Evolutionary conservation across 148 eudicot species (phyloP), one percentile per base, ranked within the genome.

Genomic region (Pouteria glomerata): DNA sequence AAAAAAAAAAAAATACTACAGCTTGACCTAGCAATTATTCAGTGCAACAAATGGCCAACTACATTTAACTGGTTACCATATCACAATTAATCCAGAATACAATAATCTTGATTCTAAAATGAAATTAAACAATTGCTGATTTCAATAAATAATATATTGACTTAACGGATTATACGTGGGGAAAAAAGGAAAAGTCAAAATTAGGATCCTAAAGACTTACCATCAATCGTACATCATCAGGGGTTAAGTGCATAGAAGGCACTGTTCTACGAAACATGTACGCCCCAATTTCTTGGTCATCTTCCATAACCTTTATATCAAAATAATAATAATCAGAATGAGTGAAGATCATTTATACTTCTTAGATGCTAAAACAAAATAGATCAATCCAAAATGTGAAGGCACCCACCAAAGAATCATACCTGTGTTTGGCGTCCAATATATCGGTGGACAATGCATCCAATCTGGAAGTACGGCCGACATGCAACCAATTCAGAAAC

Each of bases 371-470:
- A 18, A 62, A 63, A 60, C 13, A 24, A 29, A 59, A 57, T 14
- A 27, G 66, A 41, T 2, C 11, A 45, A 16, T 44, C 55, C 55
- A 39, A 50, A 30, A 72, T 57, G 34, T 23, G 8, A 50, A 75
- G 44, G 62, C 30, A 63, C 24, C 10, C 56, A 66, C 39, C 24
- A 53, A 59, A 47, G 51, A 77, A 59, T 56, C 75, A 50, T 80
- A 95, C 98, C 82, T 95, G 99, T 34, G 99, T 95, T 67, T 95
- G 99, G 26, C 96, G 94, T 26, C 99, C 99, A 64, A 95, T 91
- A 76, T 89, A 95, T 29, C 97, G 84, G 76, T 95, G 99, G 70
- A 86, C 92, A 73, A 91, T 86, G 75, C 97, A 88, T 31, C 96
- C 99, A 66, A 95, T 90, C 76, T 95, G 99, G 78, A 95, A 95